phyloP scores from a whole-genome alignment of 1,284 basidiomycete genomes.

The Leccinum fuscescens region DNA sequence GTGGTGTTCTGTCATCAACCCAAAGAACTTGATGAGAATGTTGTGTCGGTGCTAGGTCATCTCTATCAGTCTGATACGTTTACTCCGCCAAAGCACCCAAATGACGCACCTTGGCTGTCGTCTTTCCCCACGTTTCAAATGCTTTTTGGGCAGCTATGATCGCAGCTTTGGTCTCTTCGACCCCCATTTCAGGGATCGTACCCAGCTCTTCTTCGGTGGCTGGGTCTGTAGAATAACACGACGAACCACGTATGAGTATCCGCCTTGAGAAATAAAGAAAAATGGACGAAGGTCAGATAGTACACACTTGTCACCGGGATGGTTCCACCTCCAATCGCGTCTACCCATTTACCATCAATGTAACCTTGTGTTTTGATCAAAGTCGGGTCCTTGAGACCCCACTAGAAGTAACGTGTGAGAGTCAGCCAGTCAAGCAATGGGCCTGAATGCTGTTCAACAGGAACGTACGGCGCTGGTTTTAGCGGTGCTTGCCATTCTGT shows the following conservation, averaged over 20 bases:
- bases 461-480: slow-evolving; percentile 26
- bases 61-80: slow-evolving; percentile 1
- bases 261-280: neutral
- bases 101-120: slow-evolving; percentile 66
- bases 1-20: slow-evolving; percentile 72
- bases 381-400: slow-evolving; percentile 73
- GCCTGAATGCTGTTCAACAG: neutral
- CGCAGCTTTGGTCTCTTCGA: slow-evolving; percentile 77
- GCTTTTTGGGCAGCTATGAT: slow-evolving; percentile 75
- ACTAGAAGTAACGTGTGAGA: slow-evolving; percentile 38
- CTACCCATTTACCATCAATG: slow-evolving; percentile 82
- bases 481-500: slow-evolving; percentile 35
- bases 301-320: slow-evolving; percentile 75
- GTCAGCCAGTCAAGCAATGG: neutral
- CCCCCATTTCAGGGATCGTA: slow-evolving; percentile 82
- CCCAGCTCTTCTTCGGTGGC: slow-evolving; percentile 80
- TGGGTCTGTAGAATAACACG: slow-evolving; percentile 59
- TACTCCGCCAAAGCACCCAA: neutral
- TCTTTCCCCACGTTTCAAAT: slow-evolving; percentile 80
- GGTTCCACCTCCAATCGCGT: slow-evolving; percentile 68
- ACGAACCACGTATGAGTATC: slow-evolving; percentile 2
- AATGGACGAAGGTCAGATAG: neutral
- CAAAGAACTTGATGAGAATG: slow-evolving; percentile 70
- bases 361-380: slow-evolving; percentile 75
- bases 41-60: slow-evolving; percentile 68